Evolutionary conservation across 805 yeast species (phyloP), one percentile per base, ranked within the genome.

Genomic region (Wickerhamomyces chaumierensis): DNA sequence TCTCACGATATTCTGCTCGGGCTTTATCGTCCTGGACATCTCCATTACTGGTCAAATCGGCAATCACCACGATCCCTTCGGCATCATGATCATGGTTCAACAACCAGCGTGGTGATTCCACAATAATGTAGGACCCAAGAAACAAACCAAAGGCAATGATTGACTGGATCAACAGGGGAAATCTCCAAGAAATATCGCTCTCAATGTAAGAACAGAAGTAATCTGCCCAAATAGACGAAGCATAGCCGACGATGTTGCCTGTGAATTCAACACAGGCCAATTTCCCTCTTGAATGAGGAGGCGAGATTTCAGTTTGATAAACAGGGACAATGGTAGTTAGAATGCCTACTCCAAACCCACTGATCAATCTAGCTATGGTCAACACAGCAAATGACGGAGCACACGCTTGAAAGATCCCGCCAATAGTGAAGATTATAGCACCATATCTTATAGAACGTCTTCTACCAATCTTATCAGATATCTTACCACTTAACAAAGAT

Each of bases 101-200:
- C 38, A 88, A 65, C 95, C 95, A 87, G 47, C 95, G 68, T 5
- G 96, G 96, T 36, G 88, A 78, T 52, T 87, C 96, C 5, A 84
- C 87, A 31, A 88, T 75, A 42, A 81, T 66, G 39, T 78, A 73
- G 1, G 94, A 80, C 3, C 96, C 96, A 3, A 73, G 46, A 21
- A 77, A 75, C 20, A 87, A 62, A 5, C 80, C 61, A 2, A 70
- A 42, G 0, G 95, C 95, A 53, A 88, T 77, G 3, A 79, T 52
- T 37, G 83, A 81, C 56, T 86, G 95, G 36, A 83, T 62, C 39
- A 79, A 72, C 35, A 86, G 62, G 1, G 96, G 95, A 18, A 82
- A 49, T 45, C 94, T 69, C 95, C 95, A 86, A 21, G 86, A 69
- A 19, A 69, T 58, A 40, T 78, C 65, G 39, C 75, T 66, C 34